Base-by-base conservation (phyloP, 495 filamentous ascomycete genomes). In the Bryoglossum gracile region DNA sequence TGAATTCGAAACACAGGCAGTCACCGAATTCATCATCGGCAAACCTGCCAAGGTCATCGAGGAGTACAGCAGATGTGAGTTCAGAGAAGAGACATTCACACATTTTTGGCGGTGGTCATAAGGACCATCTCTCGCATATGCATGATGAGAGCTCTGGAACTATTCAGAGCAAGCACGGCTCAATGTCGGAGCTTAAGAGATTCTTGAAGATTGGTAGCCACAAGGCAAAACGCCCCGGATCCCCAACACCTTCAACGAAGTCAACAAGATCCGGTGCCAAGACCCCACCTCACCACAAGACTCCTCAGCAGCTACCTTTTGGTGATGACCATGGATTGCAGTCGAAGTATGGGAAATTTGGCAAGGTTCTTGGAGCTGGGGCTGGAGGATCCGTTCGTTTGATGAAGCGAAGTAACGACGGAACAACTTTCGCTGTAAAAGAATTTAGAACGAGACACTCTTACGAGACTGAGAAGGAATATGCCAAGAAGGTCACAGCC, bases 401-500 rank as follows among this genome's bases (percentile, higher is more conserved):
- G 24, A 85, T 99, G 81, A 95, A 91, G 71, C 77, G 94, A 46
- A 86, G 80, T 50, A 89, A 83, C 47, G 94, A 97, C 55, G 83
- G 84, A 8, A 82, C 85, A 9, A 94, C 92, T 3, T 97, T 99
- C 68, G 92, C 92, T 2, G 94, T 96, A 23, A 99, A 99, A 64
- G 89, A 99, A 59, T 97, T 99, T 62, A 76, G 92, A 25, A 82
- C 91, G 43, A 81, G 90, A 26, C 91, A 99, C 69, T 80, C 84
- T 3, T 96, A 95, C 67, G 92, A 99, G 64, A 86, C 83, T 3
- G 80, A 92, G 67, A 85, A 84, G 52, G 94, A 97, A 53, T 99
- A 99, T 52, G 86, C 87, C 51, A 99, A 99, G 68, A 99, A 99
- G 60, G 83, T 99, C 45, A 99, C 94, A n/a, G 92, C 92, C 2